Evolutionary conservation across 257 asterid species (phyloP).

Genomic region (Solanum ossicruentum): DNA sequence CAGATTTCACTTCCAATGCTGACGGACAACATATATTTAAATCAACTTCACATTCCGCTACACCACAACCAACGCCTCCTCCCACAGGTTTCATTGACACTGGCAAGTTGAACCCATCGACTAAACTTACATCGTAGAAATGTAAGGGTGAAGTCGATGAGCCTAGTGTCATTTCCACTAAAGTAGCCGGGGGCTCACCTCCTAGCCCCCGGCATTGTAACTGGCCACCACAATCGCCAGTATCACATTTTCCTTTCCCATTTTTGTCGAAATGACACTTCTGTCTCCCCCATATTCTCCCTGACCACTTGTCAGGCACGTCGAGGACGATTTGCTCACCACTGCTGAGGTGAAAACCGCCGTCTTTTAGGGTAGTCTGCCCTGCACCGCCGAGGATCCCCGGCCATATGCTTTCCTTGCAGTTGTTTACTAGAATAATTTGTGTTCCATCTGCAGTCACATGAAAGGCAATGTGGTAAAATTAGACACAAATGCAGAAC

Average conservation of each 20-base stretch:
- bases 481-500: neutral
- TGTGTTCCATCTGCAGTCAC: constrained; percentile 57
- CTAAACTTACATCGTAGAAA: constrained; percentile 80
- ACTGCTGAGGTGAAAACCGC: constrained; percentile 55
- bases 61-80: constrained; percentile 76
- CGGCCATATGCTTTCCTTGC: constrained; percentile 84
- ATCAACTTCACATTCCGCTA: constrained; percentile 70
- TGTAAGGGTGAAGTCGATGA: constrained; percentile 62
- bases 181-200: constrained; percentile 79
- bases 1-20: constrained; percentile 59
- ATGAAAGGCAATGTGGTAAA: neutral
- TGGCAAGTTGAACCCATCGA: constrained; percentile 87
- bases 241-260: constrained; percentile 60
- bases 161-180: constrained; percentile 96
- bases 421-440: constrained; percentile 75
- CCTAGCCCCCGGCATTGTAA: constrained; percentile 63
- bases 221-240: constrained; percentile 69
- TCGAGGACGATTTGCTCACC: constrained; percentile 50
- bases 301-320: constrained; percentile 80
- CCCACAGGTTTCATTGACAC: constrained; percentile 88
- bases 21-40: constrained; percentile 77
- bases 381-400: constrained; percentile 78
- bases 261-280: constrained; percentile 33
- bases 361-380: constrained; percentile 38
- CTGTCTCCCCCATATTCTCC: constrained; percentile 84